Conservation (phyloP, 306 rosid genomes). For the Fragaria iinumae region DNA sequence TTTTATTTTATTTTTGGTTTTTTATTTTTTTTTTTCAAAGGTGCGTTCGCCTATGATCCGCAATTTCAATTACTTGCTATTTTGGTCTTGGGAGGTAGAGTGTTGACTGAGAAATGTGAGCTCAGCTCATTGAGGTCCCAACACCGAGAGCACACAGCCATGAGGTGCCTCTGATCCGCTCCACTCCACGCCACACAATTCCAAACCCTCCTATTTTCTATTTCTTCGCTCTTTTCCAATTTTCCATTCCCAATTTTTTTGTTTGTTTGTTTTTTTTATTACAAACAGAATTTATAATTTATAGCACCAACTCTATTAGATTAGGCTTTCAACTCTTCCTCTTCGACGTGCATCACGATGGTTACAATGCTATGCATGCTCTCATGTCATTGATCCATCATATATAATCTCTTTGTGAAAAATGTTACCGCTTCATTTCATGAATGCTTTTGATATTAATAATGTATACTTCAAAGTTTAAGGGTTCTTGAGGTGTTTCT, state of each 20-base stretch:
- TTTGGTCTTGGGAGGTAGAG: not conserved
- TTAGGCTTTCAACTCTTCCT: not conserved
- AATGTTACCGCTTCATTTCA: no score
- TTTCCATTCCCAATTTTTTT: not conserved
- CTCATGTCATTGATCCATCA: not conserved
- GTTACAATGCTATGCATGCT: not conserved
- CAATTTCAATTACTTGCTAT: not conserved
- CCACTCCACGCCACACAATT: not conserved
- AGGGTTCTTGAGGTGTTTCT: no score
- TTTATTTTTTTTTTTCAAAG: no score
- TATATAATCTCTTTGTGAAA: no score
- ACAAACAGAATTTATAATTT: not conserved
- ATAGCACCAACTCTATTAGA: not conserved
- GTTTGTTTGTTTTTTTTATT: not conserved
- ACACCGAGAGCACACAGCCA: not conserved
- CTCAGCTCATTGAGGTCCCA: not conserved
- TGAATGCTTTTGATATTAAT: no score
- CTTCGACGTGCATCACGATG: not conserved
- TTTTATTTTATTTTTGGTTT: no score
- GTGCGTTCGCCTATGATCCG: no score
- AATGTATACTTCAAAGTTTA: no score
- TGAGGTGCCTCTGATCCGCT: not conserved
- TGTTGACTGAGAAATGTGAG: not conserved
- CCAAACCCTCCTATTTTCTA: no score
- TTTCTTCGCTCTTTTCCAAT: not conserved